Conservation (phyloP, 208 protist species). For the Trichomonas gallinae region DNA sequence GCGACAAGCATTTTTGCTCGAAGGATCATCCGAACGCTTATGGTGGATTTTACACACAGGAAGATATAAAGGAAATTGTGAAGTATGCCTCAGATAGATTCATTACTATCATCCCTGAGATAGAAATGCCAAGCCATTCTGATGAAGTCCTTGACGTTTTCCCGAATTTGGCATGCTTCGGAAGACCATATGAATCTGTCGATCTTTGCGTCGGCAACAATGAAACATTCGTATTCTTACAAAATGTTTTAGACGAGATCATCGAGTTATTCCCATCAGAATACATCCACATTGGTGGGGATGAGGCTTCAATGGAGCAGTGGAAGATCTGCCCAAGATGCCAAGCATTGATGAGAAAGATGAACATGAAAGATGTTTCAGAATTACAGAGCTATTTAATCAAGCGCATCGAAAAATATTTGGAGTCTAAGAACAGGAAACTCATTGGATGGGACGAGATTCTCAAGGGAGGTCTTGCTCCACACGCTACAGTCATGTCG, state of each 20-base stretch:
- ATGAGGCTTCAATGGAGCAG: background rate
- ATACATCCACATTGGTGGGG: conserved; percentile 5
- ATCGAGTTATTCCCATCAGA: background rate
- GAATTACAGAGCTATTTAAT: background rate
- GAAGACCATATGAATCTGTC: background rate
- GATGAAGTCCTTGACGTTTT: background rate
- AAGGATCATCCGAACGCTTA: no score
- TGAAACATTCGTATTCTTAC: background rate
- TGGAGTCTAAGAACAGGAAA: background rate
- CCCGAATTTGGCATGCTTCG: background rate
- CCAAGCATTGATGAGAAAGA: background rate
- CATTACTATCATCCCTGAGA: conserved; percentile 10
- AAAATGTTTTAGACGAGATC: background rate
- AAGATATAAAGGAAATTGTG: conserved; percentile 9
- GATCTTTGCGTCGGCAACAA: background rate
- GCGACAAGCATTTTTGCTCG: no score
- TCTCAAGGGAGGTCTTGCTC: background rate
- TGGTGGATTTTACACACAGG: background rate
- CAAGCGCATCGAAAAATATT: background rate
- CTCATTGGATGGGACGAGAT: background rate
- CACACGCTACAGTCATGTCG: background rate
- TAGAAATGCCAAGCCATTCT: conserved; percentile 12
- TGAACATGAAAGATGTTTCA: background rate
- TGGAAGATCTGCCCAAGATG: background rate
- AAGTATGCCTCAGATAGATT: background rate